phyloP scores from a whole-genome alignment of 2,329 filamentous ascomycete species.

The Fusarium napiforme region DNA sequence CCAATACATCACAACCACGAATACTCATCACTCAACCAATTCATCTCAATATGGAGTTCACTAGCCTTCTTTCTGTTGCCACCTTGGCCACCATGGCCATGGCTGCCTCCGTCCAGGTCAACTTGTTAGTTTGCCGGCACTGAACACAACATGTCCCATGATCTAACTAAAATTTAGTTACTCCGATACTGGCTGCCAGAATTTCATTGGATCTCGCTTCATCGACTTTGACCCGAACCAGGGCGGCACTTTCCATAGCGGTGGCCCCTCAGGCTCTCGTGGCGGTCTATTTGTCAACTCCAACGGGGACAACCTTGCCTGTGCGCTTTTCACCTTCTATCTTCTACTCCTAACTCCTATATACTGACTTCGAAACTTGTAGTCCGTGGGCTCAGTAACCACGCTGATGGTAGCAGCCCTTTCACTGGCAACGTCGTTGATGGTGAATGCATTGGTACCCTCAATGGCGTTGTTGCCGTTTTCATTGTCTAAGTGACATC shows the following conservation, averaged over 20 bases:
- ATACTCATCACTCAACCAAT: rapidly evolving
- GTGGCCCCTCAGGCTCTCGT: neutral
- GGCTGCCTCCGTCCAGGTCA: constrained; percentile 7
- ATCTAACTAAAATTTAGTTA: neutral
- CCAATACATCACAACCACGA: too few species aligned
- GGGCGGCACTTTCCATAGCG: neutral
- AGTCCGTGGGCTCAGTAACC: constrained; percentile 2
- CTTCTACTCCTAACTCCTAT: too few species aligned
- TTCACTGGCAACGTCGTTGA: constrained; percentile 4
- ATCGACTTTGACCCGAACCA: constrained; percentile 3
- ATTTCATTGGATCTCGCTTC: constrained; percentile 9
- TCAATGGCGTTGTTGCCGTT: neutral
- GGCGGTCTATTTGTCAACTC: constrained; percentile 7
- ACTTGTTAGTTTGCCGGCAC: neutral
- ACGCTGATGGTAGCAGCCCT: neutral
- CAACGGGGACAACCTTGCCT: neutral
- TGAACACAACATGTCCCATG: rapidly evolving
- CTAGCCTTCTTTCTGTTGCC: neutral
- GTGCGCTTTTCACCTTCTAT: neutral
- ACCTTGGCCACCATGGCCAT: neutral
- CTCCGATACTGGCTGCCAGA: constrained; percentile 4
- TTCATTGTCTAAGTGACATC: neutral
- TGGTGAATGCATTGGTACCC: constrained; percentile 3
- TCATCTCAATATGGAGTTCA: neutral
- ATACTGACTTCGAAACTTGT: rapidly evolving